Conservation (phyloP, 2,329 filamentous ascomycete species). For the Lachnellula cervina region DNA sequence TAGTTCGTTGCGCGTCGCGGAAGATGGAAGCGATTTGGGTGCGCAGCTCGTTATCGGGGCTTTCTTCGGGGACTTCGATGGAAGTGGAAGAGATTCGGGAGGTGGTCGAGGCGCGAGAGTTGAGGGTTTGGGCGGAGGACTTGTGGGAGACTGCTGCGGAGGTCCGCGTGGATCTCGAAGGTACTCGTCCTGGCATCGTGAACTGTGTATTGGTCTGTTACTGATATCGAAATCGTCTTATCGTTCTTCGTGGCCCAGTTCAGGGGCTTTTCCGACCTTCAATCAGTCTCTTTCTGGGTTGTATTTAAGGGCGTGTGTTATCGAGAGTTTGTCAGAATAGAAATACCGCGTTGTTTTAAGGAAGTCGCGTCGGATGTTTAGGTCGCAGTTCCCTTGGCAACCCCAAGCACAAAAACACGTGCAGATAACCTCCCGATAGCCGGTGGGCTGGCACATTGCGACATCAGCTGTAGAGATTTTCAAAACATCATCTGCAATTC, state of each 20-base stretch:
- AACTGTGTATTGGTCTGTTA: neutral
- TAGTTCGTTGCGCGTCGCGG: constrained; percentile 80
- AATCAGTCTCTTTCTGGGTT: neutral
- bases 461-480: neutral
- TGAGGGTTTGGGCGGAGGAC: constrained; percentile 35
- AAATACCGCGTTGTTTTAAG: neutral
- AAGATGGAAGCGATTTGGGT: constrained; percentile 69
- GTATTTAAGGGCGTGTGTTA: neutral
- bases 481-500: neutral
- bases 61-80: constrained; percentile 64
- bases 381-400: neutral
- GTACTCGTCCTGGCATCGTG: constrained; percentile 43
- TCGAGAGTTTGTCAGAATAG: neutral
- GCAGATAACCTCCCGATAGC: neutral
- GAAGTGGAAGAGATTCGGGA: constrained; percentile 34
- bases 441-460: neutral
- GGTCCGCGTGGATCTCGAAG: constrained; percentile 37
- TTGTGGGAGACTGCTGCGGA: constrained; percentile 36
- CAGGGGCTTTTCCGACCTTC: neutral
- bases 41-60: constrained; percentile 65
- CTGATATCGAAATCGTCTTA: neutral
- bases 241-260: neutral
- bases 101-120: constrained; percentile 37
- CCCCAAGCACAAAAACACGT: neutral
- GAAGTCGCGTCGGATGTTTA: neutral